These are phyloP conservation scores for Aspergillus sp. DNA, from an alignment of 2,329 filamentous ascomycete genomes.

Conservation along the genomic window DNA sequence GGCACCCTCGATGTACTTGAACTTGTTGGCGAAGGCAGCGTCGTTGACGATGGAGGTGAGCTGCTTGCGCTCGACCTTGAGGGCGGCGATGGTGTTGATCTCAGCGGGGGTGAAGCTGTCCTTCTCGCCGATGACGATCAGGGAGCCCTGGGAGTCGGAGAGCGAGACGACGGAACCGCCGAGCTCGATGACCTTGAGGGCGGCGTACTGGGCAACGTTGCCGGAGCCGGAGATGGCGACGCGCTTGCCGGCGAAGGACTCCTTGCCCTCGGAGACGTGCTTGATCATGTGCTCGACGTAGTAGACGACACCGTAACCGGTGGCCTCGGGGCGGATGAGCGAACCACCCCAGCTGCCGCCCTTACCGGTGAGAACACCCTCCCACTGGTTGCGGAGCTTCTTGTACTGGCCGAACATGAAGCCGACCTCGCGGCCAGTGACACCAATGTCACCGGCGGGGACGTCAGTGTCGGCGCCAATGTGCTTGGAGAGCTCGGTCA, in stretches of 20 bases:
- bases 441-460: constrained; percentile 94
- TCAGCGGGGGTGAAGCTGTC: constrained; percentile 71
- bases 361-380: constrained; percentile 95
- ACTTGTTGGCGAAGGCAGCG: constrained; percentile 55
- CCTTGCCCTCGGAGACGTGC: constrained; percentile 72
- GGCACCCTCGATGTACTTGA: constrained; percentile 81
- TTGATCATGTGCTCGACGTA: constrained; percentile 95
- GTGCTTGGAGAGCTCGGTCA: constrained; percentile 92
- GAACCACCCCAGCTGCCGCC: constrained; percentile 87
- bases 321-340: constrained; percentile 93
- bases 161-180: constrained; percentile 89
- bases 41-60: constrained; percentile 66
- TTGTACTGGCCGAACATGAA: constrained; percentile 95
- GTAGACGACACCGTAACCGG: constrained; percentile 94
- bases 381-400: constrained; percentile 81
- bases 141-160: constrained; percentile 82
- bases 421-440: constrained; percentile 85
- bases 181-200: constrained; percentile 93
- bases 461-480: constrained; percentile 96
- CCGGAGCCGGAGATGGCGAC: constrained; percentile 95
- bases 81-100: constrained; percentile 69
- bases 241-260: constrained; percentile 82
- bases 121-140: constrained; percentile 69
- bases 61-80: constrained; percentile 84
- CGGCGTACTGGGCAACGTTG: constrained; percentile 97